Conservation (phyloP, 2,329 filamentous ascomycete species). For the Diaporthe ampelina region DNA sequence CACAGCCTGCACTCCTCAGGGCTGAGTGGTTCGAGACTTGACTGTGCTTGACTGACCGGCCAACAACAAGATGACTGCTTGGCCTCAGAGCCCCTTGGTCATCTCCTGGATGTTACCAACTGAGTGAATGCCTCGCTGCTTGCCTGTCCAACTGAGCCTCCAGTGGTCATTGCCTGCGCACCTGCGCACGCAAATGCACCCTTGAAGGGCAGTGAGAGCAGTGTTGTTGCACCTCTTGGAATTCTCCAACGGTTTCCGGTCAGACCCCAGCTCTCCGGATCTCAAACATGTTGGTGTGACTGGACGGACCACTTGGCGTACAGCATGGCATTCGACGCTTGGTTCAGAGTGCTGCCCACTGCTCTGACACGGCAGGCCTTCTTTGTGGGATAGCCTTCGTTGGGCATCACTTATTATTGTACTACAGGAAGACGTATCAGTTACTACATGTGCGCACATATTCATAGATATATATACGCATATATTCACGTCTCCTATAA, state of each 20-base stretch:
- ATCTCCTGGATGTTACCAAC: background rate
- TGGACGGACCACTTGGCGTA: background rate
- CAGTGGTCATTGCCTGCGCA: background rate
- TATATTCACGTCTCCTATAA: background rate
- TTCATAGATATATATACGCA: background rate
- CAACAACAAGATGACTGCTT: slow-evolving; percentile 6
- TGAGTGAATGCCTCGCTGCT: background rate
- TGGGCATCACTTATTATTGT: background rate
- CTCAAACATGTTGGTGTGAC: background rate
- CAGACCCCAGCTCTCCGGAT: background rate
- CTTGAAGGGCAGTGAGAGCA: background rate
- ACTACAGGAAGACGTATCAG: background rate
- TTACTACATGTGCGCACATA: background rate
- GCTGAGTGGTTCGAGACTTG: background rate
- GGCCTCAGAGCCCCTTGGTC: slow-evolving; percentile 3
- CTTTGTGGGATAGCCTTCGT: no score
- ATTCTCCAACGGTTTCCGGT: background rate
- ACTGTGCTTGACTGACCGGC: background rate
- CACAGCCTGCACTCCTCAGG: slow-evolving; percentile 8
- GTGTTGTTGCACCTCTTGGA: no score
- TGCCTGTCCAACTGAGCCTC: background rate
- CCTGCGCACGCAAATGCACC: background rate
- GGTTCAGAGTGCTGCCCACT: background rate
- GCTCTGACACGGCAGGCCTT: no score
- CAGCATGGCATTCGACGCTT: background rate